Conservation (phyloP, 495 filamentous ascomycete species). For the Podospora pseudoanserina region DNA sequence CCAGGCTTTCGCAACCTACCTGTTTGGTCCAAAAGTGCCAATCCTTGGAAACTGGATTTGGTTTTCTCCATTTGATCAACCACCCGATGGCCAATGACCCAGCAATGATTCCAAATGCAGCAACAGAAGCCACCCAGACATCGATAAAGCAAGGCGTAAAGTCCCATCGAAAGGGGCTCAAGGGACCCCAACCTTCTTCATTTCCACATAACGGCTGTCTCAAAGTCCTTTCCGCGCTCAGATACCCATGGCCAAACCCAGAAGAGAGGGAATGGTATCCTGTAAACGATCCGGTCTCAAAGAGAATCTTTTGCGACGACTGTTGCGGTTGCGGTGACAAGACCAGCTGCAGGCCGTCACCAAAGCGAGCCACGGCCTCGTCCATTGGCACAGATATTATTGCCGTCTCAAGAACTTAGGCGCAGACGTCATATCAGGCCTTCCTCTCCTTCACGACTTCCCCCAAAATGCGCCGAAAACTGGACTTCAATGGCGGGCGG, state of each 20-base stretch:
- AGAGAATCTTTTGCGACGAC: conserved; percentile 42
- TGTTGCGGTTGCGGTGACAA: conserved; percentile 5
- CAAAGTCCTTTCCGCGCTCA: conserved; percentile 38
- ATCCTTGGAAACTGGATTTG: conserved; percentile 68
- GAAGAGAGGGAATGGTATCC: conserved; percentile 40
- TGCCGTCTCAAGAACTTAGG: conserved; percentile 10
- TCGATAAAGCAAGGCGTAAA: conserved; percentile 97
- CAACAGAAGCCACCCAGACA: conserved; percentile 72
- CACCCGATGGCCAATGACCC: conserved; percentile 75
- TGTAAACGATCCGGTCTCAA: conserved; percentile 51
- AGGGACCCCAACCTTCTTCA: conserved; percentile 89
- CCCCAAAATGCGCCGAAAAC: neutral
- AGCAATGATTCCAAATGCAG: conserved; percentile 68
- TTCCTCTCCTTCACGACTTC: neutral
- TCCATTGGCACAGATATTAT: conserved; percentile 32
- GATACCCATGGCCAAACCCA: conserved; percentile 45
- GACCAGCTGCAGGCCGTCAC: conserved; percentile 15
- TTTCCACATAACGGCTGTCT: conserved; percentile 77
- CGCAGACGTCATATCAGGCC: conserved; percentile 29
- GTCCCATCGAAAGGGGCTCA: conserved; percentile 79
- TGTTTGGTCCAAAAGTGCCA: conserved; percentile 96
- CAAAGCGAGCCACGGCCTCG: conserved; percentile 18
- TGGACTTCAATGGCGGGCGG: neutral
- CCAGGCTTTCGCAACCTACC: conserved; percentile 46
- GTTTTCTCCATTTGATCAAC: conserved; percentile 55